phyloP scores from a whole-genome alignment of 495 filamentous ascomycete genomes.

The Pseudomonodictys pantanalensis region DNA sequence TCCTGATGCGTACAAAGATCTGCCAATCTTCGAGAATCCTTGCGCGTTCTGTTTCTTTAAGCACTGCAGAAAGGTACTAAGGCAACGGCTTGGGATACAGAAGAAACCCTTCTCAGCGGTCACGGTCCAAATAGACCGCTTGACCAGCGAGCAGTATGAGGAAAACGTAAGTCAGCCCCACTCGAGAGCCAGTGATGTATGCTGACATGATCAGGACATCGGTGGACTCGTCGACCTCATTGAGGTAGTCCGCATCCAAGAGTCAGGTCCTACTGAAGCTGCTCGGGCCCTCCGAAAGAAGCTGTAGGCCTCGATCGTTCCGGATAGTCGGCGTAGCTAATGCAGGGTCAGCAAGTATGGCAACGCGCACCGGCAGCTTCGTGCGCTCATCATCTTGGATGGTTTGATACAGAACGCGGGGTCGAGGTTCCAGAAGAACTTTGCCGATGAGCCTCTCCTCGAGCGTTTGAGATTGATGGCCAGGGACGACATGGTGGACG shows the following conservation, averaged over 20 bases:
- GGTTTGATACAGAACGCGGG: conserved; percentile 94
- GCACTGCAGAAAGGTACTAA: conserved; percentile 18
- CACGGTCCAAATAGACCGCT: conserved; percentile 87
- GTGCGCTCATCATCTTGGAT: conserved; percentile 87
- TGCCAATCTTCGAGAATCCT: conserved; percentile 20
- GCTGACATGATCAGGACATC: conserved; percentile 51
- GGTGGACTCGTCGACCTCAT: conserved; percentile 91
- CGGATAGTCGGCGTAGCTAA: background rate
- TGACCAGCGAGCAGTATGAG: conserved; percentile 85
- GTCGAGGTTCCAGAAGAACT: conserved; percentile 77
- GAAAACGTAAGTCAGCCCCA: conserved; percentile 52
- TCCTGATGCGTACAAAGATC: background rate
- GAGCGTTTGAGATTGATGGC: conserved; percentile 87
- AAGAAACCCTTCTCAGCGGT: conserved; percentile 94
- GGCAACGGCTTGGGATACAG: conserved; percentile 43
- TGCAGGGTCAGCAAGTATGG: conserved; percentile 73
- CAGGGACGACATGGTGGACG: conserved; percentile 80
- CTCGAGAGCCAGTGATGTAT: background rate
- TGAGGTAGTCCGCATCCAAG: conserved; percentile 88
- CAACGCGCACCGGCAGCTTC: conserved; percentile 82
- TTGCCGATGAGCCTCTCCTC: conserved; percentile 88
- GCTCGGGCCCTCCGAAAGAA: conserved; percentile 95
- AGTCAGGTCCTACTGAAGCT: conserved; percentile 82
- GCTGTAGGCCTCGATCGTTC: conserved; percentile 54
- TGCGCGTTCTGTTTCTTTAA: conserved; percentile 18